Evolutionary conservation across 1,284 basidiomycete species (phyloP).

Genomic region (Erythrobasidium hasegawianum): DNA sequence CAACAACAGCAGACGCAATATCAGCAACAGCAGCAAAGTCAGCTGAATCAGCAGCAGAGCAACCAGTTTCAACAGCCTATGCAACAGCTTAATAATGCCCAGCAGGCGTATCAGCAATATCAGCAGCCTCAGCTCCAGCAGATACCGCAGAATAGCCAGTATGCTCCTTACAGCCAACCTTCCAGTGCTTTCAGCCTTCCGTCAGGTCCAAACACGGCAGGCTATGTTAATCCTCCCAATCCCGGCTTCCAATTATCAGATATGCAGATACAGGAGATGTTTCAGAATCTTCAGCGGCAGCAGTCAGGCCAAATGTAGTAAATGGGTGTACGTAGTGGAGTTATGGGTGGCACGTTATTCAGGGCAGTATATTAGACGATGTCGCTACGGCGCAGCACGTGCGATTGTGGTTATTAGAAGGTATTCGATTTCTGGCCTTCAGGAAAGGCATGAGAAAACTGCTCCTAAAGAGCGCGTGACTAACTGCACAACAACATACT

Average conservation of each 20-base stretch:
- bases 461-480: too few relatives aligned
- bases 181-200: too few relatives aligned
- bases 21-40: constrained; percentile 7
- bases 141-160: not conserved
- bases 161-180: too few relatives aligned
- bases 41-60: not conserved
- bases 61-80: not conserved
- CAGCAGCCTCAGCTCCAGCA: constrained; percentile 1
- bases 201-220: too few relatives aligned
- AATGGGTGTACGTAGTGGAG: too few relatives aligned
- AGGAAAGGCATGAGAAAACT: too few relatives aligned
- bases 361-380: too few relatives aligned
- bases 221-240: not conserved
- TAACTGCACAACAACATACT: not conserved
- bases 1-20: not conserved
- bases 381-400: too few relatives aligned
- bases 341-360: too few relatives aligned
- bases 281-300: constrained; percentile 3
- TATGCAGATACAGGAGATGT: not conserved
- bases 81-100: not conserved
- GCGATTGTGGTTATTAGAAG: too few relatives aligned
- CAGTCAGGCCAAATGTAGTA: not conserved
- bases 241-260: not conserved
- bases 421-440: too few relatives aligned
- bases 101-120: not conserved